Evolutionary conservation across 768 basidiomycete species (phyloP), one percentile per base, ranked within the genome.

Genomic region (Chiua virens): DNA sequence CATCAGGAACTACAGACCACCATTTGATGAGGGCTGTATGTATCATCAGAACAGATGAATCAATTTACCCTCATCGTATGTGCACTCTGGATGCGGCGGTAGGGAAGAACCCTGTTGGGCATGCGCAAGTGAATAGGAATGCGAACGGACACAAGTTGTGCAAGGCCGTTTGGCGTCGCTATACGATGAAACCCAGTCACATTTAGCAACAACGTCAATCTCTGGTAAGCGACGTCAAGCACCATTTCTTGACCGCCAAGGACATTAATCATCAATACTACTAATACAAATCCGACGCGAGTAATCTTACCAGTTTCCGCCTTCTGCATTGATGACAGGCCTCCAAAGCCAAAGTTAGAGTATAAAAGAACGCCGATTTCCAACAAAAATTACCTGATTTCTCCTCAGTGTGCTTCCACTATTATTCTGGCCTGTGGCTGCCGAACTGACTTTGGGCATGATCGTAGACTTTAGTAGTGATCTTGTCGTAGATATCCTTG

Each of bases 101-200:
- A 85, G 58, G 41, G 71, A 70, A 2, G 73, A 72, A 36, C 82
- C 84, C 25, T 84, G 75, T 2, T 79, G 74, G 13, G 85, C 79
- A 68, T 86, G 86, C 13, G 79, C 75, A 46, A 80, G 62, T 9
- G 85, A 80, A 69, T 89, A 85, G 2, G 83, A 76, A 73, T 88
- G 86, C 20, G 87, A 89, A 28, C 87, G 80, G 51, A 83, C 73
- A 62, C 88, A 89, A 3, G 88, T 89, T 23, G 87, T 83, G 61
- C 88, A 89, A 5, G 88, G 88, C 37, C 83, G 73, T 62, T 85
- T 83, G 8, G 87, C 86, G 59, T 90, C 88, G 64, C 87, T 89
- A 53, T 50, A 40, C 25, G 25, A 27, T 35, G 32, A 11, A 45
- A 18, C 28, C 47, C 15, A 7, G 5, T 34, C 34, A 34, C 34